Percentiles rank a stretch among this genome's conserved stretches.
Evolutionary conservation across 2,329 filamentous ascomycete genomes (phyloP).

Genomic region (Botrytis paeoniae): DNA sequence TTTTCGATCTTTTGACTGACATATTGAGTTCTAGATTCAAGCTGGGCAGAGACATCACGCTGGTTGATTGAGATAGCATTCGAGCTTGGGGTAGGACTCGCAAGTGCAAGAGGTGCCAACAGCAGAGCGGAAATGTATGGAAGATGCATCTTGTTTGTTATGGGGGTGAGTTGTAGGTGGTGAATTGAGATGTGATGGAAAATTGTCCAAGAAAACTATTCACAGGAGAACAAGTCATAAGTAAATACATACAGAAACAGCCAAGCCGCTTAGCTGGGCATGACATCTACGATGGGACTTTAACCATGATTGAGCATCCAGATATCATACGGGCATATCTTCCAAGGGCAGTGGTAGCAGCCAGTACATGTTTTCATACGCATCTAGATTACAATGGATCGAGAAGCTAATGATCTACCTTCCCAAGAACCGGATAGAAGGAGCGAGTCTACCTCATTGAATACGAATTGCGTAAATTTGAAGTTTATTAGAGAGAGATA

Average conservation of each 20-base stretch:
- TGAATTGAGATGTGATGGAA: not conserved
- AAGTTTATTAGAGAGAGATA: not conserved
- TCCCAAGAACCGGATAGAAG: not conserved
- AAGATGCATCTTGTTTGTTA: not conserved
- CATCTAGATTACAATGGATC: not conserved
- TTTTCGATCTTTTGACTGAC: not conserved
- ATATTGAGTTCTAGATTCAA: not conserved
- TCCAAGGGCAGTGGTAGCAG: not conserved
- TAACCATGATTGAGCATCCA: not conserved
- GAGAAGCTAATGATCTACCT: not conserved
- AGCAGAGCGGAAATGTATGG: not conserved
- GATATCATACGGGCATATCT: not conserved
- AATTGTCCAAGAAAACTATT: not conserved
- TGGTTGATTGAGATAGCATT: not conserved
- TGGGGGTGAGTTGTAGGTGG: not conserved
- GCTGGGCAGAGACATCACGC: not conserved
- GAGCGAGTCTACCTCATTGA: not conserved
- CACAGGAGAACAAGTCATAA: not conserved
- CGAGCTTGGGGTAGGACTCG: not conserved
- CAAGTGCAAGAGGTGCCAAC: conserved; percentile 4
- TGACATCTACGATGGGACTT: not conserved
- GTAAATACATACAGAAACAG: not conserved
- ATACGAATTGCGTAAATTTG: not conserved
- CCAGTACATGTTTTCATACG: not conserved
- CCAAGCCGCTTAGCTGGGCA: not conserved